These are phyloP conservation scores for Neurospora sp. DNA, from an alignment of 495 filamentous ascomycete genomes.

Conservation along the genomic window DNA sequence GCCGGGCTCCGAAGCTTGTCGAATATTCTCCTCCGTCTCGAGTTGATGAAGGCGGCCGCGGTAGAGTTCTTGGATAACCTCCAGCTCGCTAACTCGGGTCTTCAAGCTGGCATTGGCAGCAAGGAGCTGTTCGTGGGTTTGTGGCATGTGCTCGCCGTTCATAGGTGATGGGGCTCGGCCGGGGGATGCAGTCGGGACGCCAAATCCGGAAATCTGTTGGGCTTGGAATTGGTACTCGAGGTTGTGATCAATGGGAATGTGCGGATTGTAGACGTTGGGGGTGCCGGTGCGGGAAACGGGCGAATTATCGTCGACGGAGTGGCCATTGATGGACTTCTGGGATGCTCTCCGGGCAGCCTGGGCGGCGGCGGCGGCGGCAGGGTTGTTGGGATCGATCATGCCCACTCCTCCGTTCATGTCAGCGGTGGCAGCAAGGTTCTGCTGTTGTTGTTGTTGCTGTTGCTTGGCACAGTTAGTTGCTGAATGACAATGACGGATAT, in stretches of 20 bases:
- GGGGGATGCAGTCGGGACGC: conserved; percentile 55
- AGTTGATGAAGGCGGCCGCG: conserved; percentile 78
- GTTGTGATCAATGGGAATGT: conserved; percentile 58
- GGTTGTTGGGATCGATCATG: conserved; percentile 32
- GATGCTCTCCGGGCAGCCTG: conserved; percentile 49
- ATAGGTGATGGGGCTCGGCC: conserved; percentile 56
- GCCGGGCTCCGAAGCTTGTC: conserved; percentile 50
- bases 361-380: conserved; percentile 21
- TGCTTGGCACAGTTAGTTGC: background rate
- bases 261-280: conserved; percentile 54
- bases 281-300: conserved; percentile 82
- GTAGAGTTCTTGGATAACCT: conserved; percentile 93
- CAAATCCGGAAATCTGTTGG: conserved; percentile 29
- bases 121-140: conserved; percentile 69
- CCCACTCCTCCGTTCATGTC: conserved; percentile 42
- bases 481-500: background rate
- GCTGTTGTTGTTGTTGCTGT: conserved; percentile 20
- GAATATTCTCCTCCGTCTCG: conserved; percentile 58
- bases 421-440: conserved; percentile 38
- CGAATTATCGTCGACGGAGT: conserved; percentile 70
- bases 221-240: conserved; percentile 53
- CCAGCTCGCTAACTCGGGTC: conserved; percentile 85
- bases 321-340: conserved; percentile 60
- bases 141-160: conserved; percentile 61
- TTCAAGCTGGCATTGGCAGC: conserved; percentile 71